A percentile compares a stretch with the other conserved stretches of the same genome.
These are phyloP conservation scores for Apostasia shenzhenica DNA, from an alignment of 106 monocot species.

Conservation along the genomic window DNA sequence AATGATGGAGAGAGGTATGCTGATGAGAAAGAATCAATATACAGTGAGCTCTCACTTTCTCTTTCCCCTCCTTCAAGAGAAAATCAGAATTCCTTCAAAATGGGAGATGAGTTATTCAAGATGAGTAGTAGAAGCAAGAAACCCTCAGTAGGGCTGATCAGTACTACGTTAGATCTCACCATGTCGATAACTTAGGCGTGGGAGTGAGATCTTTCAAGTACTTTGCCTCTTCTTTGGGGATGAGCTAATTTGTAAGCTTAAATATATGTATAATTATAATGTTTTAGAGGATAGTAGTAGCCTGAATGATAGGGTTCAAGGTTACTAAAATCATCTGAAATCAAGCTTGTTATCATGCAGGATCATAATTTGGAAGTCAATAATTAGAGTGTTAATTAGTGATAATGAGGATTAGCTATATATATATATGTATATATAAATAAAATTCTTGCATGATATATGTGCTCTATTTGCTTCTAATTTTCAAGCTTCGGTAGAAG, in stretches of 20 bases:
- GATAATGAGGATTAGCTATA: too few species aligned
- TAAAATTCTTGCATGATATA: too few species aligned
- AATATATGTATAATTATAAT: neutral
- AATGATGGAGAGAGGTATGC: neutral
- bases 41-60: constrained; percentile 65
- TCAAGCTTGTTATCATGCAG: neutral
- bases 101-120: constrained; percentile 9
- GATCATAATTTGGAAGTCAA: too few species aligned
- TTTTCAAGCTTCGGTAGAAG: too few species aligned
- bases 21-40: constrained; percentile 24
- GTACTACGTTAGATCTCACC: constrained; percentile 99
- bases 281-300: constrained; percentile 12
- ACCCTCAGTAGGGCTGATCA: constrained; percentile 39
- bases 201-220: constrained; percentile 99
- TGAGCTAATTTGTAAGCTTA: neutral
- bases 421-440: too few species aligned
- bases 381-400: too few species aligned
- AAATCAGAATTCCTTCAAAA: neutral
- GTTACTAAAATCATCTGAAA: constrained; percentile 17
- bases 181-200: constrained; percentile 89
- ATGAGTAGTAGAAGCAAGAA: constrained; percentile 21
- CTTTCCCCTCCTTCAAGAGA: constrained; percentile 28
- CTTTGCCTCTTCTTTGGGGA: constrained; percentile 40
- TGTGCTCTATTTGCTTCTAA: too few species aligned
- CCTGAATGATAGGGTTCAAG: constrained; percentile 4